Base-by-base conservation (phyloP, 495 filamentous ascomycete genomes). In the Pseudomonodictys pantanalensis region DNA sequence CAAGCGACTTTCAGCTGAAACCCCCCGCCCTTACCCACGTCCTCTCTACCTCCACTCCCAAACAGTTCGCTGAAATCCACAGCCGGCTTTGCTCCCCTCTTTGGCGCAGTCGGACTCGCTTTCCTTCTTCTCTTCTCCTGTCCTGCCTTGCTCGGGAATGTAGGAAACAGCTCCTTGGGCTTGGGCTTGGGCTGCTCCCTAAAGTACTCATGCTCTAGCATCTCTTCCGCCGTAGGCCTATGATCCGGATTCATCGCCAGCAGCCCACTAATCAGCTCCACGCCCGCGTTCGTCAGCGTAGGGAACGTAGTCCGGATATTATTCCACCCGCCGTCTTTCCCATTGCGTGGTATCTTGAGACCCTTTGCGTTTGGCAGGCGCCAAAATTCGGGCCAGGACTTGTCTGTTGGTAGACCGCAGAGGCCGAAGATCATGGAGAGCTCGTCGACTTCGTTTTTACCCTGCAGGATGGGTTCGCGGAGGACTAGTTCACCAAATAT, bases 381-480 rank as follows among this genome's bases (percentile, higher is more conserved):
- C 28, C 86, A 84, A 78, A 96, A 97, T 23, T 77, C 80, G 0
- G 93, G 93, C 92, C 92, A 98, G 15, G 79, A 80, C 22, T 89
- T 85, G 32, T 91, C 84, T 9, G 88, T 91, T 2, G 93, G 93
- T n/a, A 92, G 81, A 22, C 93, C 93, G 59, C 89, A 91, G 55
- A 97, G 81, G 49, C 86, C 85, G 72, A 98, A 96, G 72, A 97
- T 96, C 76, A 80, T 52, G 52, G 12, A 81, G 2, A 89, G 72
- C 67, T 96, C 85, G 69, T 96, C 92, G 30, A 97, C 92, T 72
- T 97, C 93, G 72, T 93, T 96, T 71, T 89, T 91, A 32, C 93
- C 93, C 71, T 93, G 90, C 0, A 98, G 73, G 23, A 97, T 24
- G 1, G 70, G 90, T 57, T 91, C 86, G 56, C 90, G 90, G 47